These are phyloP conservation scores for Lactifluus subvellereus DNA, from an alignment of 768 basidiomycete genomes.

Conservation along the genomic window DNA sequence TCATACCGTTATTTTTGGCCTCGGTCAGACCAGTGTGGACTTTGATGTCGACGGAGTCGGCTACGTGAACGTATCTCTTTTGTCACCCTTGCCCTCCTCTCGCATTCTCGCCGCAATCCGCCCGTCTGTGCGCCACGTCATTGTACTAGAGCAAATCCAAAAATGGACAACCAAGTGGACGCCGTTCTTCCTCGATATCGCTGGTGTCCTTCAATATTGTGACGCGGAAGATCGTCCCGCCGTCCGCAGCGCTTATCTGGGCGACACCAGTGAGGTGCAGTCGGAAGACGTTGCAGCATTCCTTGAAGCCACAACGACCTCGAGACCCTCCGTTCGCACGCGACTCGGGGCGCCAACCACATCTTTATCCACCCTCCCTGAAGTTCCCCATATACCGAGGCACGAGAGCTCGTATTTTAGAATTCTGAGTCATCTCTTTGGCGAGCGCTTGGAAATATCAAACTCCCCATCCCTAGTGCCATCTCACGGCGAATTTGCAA, in stretches of 20 bases:
- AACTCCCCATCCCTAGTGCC: conserved; percentile 76
- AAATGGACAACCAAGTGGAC: conserved; percentile 82
- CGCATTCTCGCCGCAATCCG: conserved; percentile 57
- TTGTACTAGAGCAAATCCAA: conserved; percentile 78
- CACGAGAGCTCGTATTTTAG: conserved; percentile 91
- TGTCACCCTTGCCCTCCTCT: conserved; percentile 59
- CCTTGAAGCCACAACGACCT: conserved; percentile 38
- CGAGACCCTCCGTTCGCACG: conserved; percentile 40
- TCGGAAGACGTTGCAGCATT: conserved; percentile 46
- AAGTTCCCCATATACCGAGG: conserved; percentile 66
- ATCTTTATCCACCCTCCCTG: conserved; percentile 28
- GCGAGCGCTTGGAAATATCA: conserved; percentile 70
- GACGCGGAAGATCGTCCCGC: conserved; percentile 43
- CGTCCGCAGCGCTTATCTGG: conserved; percentile 61
- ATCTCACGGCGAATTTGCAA: conserved; percentile 67
- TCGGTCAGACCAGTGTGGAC: conserved; percentile 48
- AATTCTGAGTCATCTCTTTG: conserved; percentile 77
- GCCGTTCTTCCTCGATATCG: conserved; percentile 78
- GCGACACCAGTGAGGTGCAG: conserved; percentile 38
- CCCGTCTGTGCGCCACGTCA: conserved; percentile 52
- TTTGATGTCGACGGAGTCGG: conserved; percentile 50
- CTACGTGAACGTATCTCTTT: conserved; percentile 58
- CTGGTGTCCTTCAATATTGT: conserved; percentile 61
- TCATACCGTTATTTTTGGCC: conserved; percentile 61
- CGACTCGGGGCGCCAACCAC: conserved; percentile 41